Percentiles rank a stretch among this genome's conserved stretches.
These are phyloP conservation scores for Cavenderia fasciculata DNA, from an alignment of 78 protist species.

Conservation along the genomic window DNA sequence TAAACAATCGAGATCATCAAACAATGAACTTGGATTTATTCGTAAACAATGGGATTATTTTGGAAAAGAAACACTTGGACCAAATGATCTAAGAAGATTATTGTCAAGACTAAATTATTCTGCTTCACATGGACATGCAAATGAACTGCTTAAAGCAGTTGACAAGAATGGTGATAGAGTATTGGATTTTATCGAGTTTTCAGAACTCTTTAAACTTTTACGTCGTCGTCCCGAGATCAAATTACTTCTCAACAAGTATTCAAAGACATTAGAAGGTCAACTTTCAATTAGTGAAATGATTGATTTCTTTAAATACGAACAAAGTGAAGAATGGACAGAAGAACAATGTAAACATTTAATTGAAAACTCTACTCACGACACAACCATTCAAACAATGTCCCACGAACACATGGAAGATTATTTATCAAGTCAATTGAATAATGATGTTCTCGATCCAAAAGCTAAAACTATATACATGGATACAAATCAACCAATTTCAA, in stretches of 20 bases:
- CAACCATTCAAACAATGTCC: neutral
- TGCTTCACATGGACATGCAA: neutral
- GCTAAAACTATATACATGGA: too few species aligned
- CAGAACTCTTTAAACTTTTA: constrained; percentile 9
- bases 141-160: neutral
- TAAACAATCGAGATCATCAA: neutral
- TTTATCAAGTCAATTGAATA: constrained; percentile 1
- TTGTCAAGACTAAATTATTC: constrained; percentile 30
- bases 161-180: constrained; percentile 33
- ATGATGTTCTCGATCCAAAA: neutral
- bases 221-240: constrained; percentile 53
- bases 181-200: constrained; percentile 50
- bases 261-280: neutral
- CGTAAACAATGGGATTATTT: constrained; percentile 25
- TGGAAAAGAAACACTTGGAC: constrained; percentile 36
- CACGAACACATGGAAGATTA: constrained; percentile 48
- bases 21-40: constrained; percentile 55
- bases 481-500: constrained; percentile 82
- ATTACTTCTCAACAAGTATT: neutral
- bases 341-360: constrained; percentile 2
- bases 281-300: constrained; percentile 2
- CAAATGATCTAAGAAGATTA: constrained; percentile 15
- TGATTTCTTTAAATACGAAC: constrained; percentile 28
- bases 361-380: constrained; percentile 11
- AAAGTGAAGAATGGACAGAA: constrained; percentile 23